Conservation (phyloP, 495 filamentous ascomycete genomes). For the Hypoxylon crocopeplum region DNA sequence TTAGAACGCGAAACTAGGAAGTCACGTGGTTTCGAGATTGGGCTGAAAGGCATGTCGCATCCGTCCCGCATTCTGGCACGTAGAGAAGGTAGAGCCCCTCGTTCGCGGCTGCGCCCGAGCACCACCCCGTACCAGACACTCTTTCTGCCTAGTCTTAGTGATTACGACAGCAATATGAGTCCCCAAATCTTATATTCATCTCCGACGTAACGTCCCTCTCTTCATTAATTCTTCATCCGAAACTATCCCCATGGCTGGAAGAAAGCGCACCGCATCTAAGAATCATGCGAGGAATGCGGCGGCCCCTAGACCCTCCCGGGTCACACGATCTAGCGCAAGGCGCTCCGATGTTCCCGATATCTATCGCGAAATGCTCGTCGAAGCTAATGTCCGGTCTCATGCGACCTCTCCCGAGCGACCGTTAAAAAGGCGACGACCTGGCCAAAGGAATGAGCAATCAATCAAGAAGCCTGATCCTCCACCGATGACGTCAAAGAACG, state of each 20-base stretch:
- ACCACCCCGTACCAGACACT: no score
- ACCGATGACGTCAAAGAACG: conserved; percentile 15
- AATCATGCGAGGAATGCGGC: conserved; percentile 26
- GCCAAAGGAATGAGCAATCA: conserved; percentile 42
- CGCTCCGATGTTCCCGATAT: conserved; percentile 55
- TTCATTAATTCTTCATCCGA: neutral
- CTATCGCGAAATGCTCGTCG: conserved; percentile 72
- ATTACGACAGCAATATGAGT: conserved; percentile 7
- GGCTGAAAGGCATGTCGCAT: neutral
- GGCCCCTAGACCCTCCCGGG: conserved; percentile 26
- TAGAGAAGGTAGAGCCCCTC: conserved; percentile 18
- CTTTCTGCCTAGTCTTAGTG: neutral
- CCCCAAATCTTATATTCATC: neutral
- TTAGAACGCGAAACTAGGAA: conserved; percentile 11
- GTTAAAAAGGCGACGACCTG: conserved; percentile 49
- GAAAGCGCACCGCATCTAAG: conserved; percentile 30
- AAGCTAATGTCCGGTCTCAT: conserved; percentile 58
- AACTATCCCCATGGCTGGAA: conserved; percentile 31
- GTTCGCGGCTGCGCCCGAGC: conserved; percentile 4
- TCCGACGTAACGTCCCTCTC: conserved; percentile 2
- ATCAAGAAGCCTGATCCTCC: conserved; percentile 5
- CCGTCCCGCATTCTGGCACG: neutral
- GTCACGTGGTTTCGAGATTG: conserved; percentile 43
- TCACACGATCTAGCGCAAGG: conserved; percentile 26
- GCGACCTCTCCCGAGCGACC: conserved; percentile 39